Conservation (phyloP, 2,329 filamentous ascomycete genomes). For the Hyphodiscus sp. region DNA sequence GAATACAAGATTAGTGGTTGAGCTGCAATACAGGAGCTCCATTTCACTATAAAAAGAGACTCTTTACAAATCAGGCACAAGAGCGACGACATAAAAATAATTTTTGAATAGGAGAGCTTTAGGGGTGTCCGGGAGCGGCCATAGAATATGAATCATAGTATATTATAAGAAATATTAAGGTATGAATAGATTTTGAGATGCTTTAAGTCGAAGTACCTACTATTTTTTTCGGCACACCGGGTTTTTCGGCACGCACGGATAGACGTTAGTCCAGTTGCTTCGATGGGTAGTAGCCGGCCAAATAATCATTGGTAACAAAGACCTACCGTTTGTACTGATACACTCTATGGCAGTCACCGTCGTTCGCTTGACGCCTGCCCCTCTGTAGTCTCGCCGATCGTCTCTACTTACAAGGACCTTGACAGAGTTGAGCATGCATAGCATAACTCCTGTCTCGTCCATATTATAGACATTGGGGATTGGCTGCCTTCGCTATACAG, state of each 20-base stretch:
- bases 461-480: constrained; percentile 16
- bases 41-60: no score
- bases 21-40: no score
- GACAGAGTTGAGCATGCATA: constrained; percentile 22
- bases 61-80: no score
- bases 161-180: constrained; percentile 9
- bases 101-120: no score
- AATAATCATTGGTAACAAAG: constrained; percentile 21
- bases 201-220: constrained; percentile 24
- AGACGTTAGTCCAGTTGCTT: constrained; percentile 20
- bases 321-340: constrained; percentile 17
- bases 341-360: constrained; percentile 3
- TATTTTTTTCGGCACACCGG: constrained; percentile 11
- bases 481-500: no score
- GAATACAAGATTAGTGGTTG: no score
- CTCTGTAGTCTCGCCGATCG: constrained; percentile 18
- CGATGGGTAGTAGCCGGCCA: constrained; percentile 22
- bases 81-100: no score
- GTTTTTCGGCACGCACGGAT: background rate
- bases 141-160: no score
- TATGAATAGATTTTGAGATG: constrained; percentile 15
- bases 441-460: constrained; percentile 15
- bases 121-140: no score
- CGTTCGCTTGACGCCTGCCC: constrained; percentile 22
- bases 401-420: constrained; percentile 27